phyloP scores from a whole-genome alignment of 75 land plant species.

The Selaginella moellendorffii region DNA sequence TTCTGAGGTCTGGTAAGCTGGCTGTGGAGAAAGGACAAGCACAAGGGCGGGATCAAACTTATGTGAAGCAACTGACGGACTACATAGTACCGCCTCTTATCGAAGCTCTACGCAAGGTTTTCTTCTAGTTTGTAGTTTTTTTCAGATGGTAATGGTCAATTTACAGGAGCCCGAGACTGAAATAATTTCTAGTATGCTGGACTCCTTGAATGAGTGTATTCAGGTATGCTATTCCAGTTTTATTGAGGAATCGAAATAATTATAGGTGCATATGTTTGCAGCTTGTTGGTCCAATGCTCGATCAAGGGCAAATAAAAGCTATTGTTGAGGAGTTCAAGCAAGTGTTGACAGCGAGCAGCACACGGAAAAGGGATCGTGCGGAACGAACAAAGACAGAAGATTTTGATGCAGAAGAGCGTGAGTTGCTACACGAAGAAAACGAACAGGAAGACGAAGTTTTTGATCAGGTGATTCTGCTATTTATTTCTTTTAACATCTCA shows the following conservation, averaged over 20 bases:
- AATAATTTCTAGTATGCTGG: slow-evolving; percentile 85
- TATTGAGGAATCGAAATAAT: no score
- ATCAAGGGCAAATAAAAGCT: slow-evolving; percentile 47
- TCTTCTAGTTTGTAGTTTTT: no score
- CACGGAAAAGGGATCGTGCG: slow-evolving; percentile 63
- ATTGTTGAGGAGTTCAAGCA: slow-evolving; percentile 78
- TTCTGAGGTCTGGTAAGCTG: slow-evolving; percentile 77
- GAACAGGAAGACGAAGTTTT: slow-evolving; percentile 84
- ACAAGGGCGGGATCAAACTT: slow-evolving; percentile 70
- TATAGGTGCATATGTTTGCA: background rate
- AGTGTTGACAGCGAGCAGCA: slow-evolving; percentile 61
- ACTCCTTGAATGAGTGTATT: slow-evolving; percentile 84
- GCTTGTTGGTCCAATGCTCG: slow-evolving; percentile 43
- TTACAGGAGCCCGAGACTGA: slow-evolving; percentile 94
- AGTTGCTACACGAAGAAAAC: slow-evolving; percentile 68
- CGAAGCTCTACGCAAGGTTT: slow-evolving; percentile 92
- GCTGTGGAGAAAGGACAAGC: slow-evolving; percentile 90
- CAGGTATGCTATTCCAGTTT: slow-evolving; percentile 38
- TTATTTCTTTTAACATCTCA: background rate
- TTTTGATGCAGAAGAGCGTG: slow-evolving; percentile 83
- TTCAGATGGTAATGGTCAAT: background rate
- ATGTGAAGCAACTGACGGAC: slow-evolving; percentile 83
- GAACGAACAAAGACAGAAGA: slow-evolving; percentile 76
- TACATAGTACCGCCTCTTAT: slow-evolving; percentile 81
- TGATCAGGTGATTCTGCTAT: slow-evolving; percentile 40